Evolutionary conservation across 768 basidiomycete species (phyloP).

Genomic region (Pisolithus marmoratus): DNA sequence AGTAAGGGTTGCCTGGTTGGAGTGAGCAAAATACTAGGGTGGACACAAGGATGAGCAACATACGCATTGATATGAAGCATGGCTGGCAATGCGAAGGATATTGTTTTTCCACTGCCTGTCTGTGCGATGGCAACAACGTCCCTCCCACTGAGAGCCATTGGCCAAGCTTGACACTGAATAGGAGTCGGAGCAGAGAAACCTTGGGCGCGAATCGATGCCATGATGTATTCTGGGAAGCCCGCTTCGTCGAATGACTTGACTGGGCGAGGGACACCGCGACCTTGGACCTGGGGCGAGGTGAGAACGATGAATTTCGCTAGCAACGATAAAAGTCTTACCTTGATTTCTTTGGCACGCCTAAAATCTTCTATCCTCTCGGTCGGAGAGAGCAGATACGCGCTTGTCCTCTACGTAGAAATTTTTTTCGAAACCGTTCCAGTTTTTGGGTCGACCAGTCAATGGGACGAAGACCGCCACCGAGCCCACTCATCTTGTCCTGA

Average conservation of each 20-base stretch:
- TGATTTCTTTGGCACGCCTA: conserved; percentile 78
- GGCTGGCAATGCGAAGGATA: conserved; percentile 95
- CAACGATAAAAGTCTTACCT: conserved; percentile 39
- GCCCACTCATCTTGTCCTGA: conserved; percentile 66
- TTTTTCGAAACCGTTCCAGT: conserved; percentile 88
- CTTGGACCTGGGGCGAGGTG: conserved; percentile 65
- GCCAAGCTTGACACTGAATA: conserved; percentile 99
- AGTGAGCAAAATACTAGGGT: background rate
- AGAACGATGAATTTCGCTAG: conserved; percentile 1
- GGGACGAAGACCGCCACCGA: conserved; percentile 75
- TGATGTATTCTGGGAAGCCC: conserved; percentile 94
- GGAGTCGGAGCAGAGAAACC: conserved; percentile 89
- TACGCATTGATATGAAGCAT: conserved; percentile 99
- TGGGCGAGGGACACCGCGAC: conserved; percentile 81
- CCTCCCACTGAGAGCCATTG: conserved; percentile 92
- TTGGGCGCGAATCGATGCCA: conserved; percentile 89
- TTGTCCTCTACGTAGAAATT: conserved; percentile 96
- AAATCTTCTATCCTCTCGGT: conserved; percentile 90
- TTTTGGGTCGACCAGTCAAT: conserved; percentile 80
- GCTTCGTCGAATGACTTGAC: conserved; percentile 90
- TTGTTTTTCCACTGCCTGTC: conserved; percentile 98
- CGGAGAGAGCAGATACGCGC: conserved; percentile 67
- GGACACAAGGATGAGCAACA: conserved; percentile 23
- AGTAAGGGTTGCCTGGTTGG: conserved; percentile 79
- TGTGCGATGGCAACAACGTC: conserved; percentile 97